Conservation (phyloP, 2,329 filamentous ascomycete species). For the Sclerotinia minor region DNA sequence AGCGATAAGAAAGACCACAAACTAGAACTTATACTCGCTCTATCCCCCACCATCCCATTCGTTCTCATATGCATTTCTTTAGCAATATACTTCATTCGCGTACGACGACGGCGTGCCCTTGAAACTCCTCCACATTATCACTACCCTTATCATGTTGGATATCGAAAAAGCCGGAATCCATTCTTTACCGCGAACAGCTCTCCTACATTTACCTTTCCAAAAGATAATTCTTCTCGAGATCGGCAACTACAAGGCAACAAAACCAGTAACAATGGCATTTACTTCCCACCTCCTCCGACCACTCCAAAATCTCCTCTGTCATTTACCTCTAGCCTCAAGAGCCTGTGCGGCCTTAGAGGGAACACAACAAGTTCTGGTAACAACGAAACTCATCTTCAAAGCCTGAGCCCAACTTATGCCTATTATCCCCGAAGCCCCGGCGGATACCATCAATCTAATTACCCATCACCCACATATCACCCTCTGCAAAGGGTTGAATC, state of each 20-base stretch:
- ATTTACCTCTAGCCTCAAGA: slow-evolving; percentile 9
- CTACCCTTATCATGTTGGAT: slow-evolving; percentile 22
- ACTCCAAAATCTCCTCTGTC: slow-evolving; percentile 15
- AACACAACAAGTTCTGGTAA: neutral
- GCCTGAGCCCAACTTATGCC: neutral
- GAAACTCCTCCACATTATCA: slow-evolving; percentile 12
- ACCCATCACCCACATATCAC: slow-evolving; percentile 8
- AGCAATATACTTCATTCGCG: slow-evolving; percentile 18
- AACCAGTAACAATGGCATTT: neutral
- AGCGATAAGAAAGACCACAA: slow-evolving; percentile 17
- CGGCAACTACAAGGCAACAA: neutral
- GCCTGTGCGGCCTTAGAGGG: neutral
- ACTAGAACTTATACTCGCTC: slow-evolving; percentile 19
- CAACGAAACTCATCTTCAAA: neutral
- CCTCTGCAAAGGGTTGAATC: neutral
- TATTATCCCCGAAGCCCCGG: neutral
- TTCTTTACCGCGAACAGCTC: slow-evolving; percentile 5
- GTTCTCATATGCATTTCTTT: slow-evolving; percentile 15
- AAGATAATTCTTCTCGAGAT: neutral
- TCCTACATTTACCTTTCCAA: neutral
- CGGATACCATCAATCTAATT: neutral
- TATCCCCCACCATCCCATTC: slow-evolving; percentile 21
- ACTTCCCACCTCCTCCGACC: slow-evolving; percentile 22
- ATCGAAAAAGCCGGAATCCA: neutral
- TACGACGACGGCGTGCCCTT: slow-evolving; percentile 1